phyloP scores from a whole-genome alignment of 2,329 filamentous ascomycete genomes.

The Colletotrichum eremochloae region DNA sequence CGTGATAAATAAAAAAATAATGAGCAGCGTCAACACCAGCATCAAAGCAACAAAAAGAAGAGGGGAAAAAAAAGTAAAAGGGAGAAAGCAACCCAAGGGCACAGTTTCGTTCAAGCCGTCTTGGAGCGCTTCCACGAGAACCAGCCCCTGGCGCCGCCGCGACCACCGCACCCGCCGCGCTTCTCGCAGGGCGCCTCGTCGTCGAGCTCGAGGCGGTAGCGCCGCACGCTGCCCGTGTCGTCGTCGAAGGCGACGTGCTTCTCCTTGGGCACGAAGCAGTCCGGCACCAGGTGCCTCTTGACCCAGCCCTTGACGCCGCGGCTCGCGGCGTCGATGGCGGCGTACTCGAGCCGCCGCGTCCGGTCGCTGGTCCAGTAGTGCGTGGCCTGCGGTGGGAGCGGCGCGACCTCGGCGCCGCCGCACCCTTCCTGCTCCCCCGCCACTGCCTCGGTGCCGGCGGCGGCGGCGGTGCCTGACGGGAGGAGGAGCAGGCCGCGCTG shows the following conservation, averaged over 20 bases:
- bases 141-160: constrained; percentile 26
- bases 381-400: constrained; percentile 67
- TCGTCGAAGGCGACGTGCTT: constrained; percentile 70
- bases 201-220: constrained; percentile 69
- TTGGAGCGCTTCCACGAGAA: constrained; percentile 33
- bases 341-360: constrained; percentile 74
- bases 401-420: constrained; percentile 44
- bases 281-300: constrained; percentile 68
- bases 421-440: constrained; percentile 34
- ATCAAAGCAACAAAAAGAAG: neutral
- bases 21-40: constrained; percentile 18
- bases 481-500: constrained; percentile 10
- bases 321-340: constrained; percentile 74
- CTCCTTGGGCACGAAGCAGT: constrained; percentile 69
- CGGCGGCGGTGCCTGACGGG: constrained; percentile 24
- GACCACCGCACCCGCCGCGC: neutral
- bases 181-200: constrained; percentile 37
- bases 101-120: constrained; percentile 17
- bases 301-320: constrained; percentile 73
- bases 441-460: constrained; percentile 12
- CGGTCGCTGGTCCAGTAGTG: constrained; percentile 77
- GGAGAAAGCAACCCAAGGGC: too few relatives aligned
- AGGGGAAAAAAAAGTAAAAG: neutral
- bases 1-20: neutral
- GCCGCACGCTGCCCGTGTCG: constrained; percentile 72